Base-by-base conservation (phyloP, 2,329 filamentous ascomycete species). In the Botryosphaeria dothidea region DNA sequence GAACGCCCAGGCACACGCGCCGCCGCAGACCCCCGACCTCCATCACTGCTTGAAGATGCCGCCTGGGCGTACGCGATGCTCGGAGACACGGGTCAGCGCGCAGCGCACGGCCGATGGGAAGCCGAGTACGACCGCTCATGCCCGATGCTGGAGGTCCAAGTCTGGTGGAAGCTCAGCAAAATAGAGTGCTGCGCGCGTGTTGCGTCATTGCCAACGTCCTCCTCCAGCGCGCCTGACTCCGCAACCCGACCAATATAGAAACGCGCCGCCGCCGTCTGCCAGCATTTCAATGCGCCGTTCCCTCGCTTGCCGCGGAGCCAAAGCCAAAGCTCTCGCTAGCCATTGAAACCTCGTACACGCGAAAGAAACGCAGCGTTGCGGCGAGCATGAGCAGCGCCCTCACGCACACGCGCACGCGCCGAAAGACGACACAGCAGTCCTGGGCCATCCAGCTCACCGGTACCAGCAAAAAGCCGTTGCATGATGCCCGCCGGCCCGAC, bases 401-500 rank as follows among this genome's bases (percentile, higher is more conserved):
- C n/a, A 9, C 21, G 6, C 19, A 21, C 45, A 23, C 45, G 45
- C 45, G 45, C 45, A 5, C 38, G 7, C 38, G 17, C 15, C 31
- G n/a, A n/a, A 34, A 4, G 38, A 43, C 38, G 38, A 6, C 38
- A 15, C 13, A 3, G 19, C 45, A 19, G 3, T 7, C 45, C 9
- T 7, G 8, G 8, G 19, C 17, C 11, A 17, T 27, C 49, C 49
- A 52, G 27, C 29, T 52, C 49, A 52, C 49, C 49, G 49, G 49
- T 52, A 34, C 46, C 13, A 8, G 8, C 6, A 8, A 17, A n/a
- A 15, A 15, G 38, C 38, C 38, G 38, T 58, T 31, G 56, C 56
- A 58, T 58, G 56, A 58, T 58, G 38, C 38, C 56, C 56, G 56
- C 38, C 56, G 56, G 56, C 23, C 56, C 56, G 56, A 58, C 38